Evolutionary conservation across 306 rosid genomes (phyloP).

Genomic region (Dryas alaskensis): DNA sequence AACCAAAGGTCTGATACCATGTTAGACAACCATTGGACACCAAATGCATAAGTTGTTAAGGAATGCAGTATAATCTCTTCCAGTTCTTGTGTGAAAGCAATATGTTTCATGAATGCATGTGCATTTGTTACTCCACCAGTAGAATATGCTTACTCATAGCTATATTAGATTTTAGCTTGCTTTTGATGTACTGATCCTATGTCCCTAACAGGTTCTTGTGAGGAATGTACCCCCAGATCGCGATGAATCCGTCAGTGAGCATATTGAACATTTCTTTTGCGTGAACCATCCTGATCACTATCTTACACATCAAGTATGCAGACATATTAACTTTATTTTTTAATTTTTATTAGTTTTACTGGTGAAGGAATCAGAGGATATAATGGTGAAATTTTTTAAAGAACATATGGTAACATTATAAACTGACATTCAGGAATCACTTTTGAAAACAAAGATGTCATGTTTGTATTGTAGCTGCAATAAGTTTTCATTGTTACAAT

Average conservation of each 20-base stretch:
- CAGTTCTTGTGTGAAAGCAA: neutral
- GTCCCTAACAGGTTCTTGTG: constrained; percentile 62
- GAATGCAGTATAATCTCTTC: too few relatives aligned
- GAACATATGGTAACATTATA: neutral
- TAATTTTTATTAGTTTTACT: neutral
- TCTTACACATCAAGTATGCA: constrained; percentile 73
- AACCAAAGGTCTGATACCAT: too few relatives aligned
- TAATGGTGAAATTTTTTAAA: too few relatives aligned
- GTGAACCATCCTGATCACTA: constrained; percentile 91
- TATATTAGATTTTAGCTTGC: constrained; percentile 1
- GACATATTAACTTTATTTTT: constrained; percentile 1
- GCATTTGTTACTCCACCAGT: neutral
- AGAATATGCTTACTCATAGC: neutral
- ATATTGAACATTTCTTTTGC: constrained; percentile 84
- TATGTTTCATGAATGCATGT: neutral
- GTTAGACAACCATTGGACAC: too few relatives aligned
- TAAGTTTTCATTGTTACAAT: neutral
- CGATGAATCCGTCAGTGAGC: constrained; percentile 84
- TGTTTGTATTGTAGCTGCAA: neutral
- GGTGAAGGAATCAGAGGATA: constrained; percentile 5
- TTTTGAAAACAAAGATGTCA: neutral
- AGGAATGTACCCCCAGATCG: constrained; percentile 88
- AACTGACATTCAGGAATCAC: neutral
- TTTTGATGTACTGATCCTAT: constrained; percentile 14
- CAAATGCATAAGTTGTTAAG: too few relatives aligned